phyloP scores from a whole-genome alignment of 1,284 basidiomycete species.

The Caloboletus firmus region DNA sequence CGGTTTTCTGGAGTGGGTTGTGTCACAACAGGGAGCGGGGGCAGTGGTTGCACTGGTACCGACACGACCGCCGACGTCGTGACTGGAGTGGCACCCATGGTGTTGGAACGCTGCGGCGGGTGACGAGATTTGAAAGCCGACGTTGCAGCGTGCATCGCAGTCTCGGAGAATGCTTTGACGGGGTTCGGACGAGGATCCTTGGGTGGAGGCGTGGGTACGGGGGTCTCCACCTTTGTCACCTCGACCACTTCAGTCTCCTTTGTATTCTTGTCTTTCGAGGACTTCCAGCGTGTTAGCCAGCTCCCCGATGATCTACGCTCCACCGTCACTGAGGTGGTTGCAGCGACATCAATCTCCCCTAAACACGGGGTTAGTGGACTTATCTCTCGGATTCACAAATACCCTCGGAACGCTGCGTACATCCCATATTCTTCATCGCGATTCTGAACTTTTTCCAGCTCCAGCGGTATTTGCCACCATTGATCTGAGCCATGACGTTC shows the following conservation, averaged over 20 bases:
- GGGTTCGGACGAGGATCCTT: slow-evolving; percentile 36
- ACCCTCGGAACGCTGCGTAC: slow-evolving; percentile 44
- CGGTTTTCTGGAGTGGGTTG: slow-evolving; percentile 18
- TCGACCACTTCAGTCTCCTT: slow-evolving; percentile 30
- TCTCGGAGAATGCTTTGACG: slow-evolving; percentile 35
- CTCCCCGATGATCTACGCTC: slow-evolving; percentile 50
- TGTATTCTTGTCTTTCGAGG: slow-evolving; percentile 31
- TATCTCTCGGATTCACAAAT: background rate
- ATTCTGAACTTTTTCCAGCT: slow-evolving; percentile 76
- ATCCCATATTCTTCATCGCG: slow-evolving; percentile 76
- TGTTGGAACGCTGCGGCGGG: slow-evolving; percentile 31
- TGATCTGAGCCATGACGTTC: slow-evolving; percentile 66
- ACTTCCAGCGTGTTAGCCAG: slow-evolving; percentile 56
- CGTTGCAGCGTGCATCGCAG: slow-evolving; percentile 28
- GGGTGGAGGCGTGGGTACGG: slow-evolving; percentile 21
- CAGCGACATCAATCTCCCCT: slow-evolving; percentile 61
- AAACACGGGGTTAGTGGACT: slow-evolving; percentile 7
- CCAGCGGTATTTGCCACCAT: slow-evolving; percentile 74
- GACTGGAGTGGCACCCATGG: slow-evolving; percentile 29
- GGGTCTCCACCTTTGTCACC: slow-evolving; percentile 19
- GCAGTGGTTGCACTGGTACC: slow-evolving; percentile 17
- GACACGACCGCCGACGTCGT: slow-evolving; percentile 12
- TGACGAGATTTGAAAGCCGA: slow-evolving; percentile 31
- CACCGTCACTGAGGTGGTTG: slow-evolving; percentile 61
- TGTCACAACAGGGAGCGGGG: slow-evolving; percentile 16